Percentiles rank a stretch among this genome's conserved stretches.
These are phyloP conservation scores for Candida lessepsii DNA, from an alignment of 805 yeast species.

Conservation along the genomic window DNA sequence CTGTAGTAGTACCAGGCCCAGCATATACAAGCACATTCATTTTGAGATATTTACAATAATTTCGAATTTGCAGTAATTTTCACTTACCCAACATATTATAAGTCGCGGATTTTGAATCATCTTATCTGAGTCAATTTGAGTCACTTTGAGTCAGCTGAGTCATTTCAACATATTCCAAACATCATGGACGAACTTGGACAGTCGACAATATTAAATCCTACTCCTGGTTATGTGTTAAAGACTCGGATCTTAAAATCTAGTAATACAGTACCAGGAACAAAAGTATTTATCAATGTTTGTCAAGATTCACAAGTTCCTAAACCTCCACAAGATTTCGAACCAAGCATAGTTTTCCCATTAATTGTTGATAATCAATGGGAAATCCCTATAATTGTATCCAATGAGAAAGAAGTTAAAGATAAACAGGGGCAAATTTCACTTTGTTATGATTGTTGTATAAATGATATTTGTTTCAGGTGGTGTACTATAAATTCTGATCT, in stretches of 20 bases:
- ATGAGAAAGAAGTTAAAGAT: slow-evolving; percentile 55
- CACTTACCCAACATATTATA: not conserved
- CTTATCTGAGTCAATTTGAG: not conserved
- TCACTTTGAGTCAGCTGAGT: slow-evolving; percentile 1
- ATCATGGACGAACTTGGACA: slow-evolving; percentile 16
- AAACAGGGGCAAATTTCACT: slow-evolving; percentile 65
- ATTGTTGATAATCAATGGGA: slow-evolving; percentile 79
- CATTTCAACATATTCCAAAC: not conserved
- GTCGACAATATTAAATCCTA: slow-evolving; percentile 43
- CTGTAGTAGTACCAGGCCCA: slow-evolving; percentile 81
- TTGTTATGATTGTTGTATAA: slow-evolving; percentile 79
- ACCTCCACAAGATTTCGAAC: slow-evolving; percentile 54
- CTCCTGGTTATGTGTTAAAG: slow-evolving; percentile 73
- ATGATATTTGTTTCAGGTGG: slow-evolving; percentile 62
- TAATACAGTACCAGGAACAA: slow-evolving; percentile 38
- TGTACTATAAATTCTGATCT: slow-evolving; percentile 57
- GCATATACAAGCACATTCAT: slow-evolving; percentile 40
- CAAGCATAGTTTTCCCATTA: slow-evolving; percentile 57
- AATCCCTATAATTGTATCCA: slow-evolving; percentile 74
- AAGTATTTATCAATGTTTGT: slow-evolving; percentile 79
- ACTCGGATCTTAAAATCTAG: slow-evolving; percentile 43
- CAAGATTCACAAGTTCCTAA: slow-evolving; percentile 62
- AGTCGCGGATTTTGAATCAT: slow-evolving; percentile 1
- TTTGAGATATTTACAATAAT: not conserved
- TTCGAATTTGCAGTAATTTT: too few relatives aligned